A percentile compares a stretch with the other conserved stretches of the same genome.
phyloP scores from a whole-genome alignment of 768 basidiomycete genomes.

The Tricholomella constricta region DNA sequence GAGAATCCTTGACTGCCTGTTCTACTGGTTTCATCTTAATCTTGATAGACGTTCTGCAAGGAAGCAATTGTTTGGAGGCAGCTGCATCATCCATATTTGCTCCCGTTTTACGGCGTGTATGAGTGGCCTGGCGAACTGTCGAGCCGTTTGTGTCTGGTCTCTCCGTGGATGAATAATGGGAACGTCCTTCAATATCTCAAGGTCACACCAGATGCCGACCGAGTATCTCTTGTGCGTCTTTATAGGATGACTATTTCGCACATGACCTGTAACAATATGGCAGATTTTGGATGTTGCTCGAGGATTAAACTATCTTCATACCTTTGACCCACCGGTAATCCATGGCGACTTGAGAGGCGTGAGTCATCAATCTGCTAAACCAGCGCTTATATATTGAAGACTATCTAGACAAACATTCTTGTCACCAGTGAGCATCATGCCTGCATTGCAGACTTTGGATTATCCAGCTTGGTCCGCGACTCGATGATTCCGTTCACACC shows the following conservation, averaged over 20 bases:
- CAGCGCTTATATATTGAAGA: background rate
- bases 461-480: conserved; percentile 2
- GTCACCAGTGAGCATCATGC: conserved; percentile 9
- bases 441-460: conserved; percentile 17
- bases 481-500: conserved; percentile 10
- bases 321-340: conserved; percentile 11
- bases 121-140: conserved; percentile 8
- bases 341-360: conserved; percentile 12
- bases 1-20: background rate
- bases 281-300: conserved; percentile 10
- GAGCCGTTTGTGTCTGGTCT: conserved; percentile 12
- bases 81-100: conserved; percentile 5
- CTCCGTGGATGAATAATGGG: conserved; percentile 12
- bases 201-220: conserved; percentile 1
- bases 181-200: conserved; percentile 10
- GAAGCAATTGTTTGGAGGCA: conserved; percentile 13
- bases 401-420: conserved; percentile 13
- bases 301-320: conserved; percentile 7
- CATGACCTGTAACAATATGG: background rate
- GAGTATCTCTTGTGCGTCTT: conserved; percentile 4
- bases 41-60: conserved; percentile 8
- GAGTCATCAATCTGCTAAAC: background rate
- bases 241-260: background rate
- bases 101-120: conserved; percentile 9
- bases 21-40: background rate